Conservation (phyloP, 352 stramenopile genomes). For the Phytophthora sp. region DNA sequence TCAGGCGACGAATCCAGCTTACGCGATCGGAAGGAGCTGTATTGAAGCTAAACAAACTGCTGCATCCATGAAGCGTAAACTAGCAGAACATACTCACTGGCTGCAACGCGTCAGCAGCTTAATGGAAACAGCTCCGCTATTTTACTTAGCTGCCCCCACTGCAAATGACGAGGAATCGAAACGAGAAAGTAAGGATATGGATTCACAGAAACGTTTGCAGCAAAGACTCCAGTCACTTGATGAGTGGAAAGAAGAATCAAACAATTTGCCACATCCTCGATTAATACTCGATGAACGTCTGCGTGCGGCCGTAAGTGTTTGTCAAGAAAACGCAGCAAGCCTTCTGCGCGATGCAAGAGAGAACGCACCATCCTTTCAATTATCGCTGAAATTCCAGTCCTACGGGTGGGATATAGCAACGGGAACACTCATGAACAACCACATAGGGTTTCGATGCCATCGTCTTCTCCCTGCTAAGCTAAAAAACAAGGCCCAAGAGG, state of each 20-base stretch:
- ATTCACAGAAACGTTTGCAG: background rate
- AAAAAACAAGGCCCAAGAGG: constrained; percentile 19
- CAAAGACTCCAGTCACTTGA: constrained; percentile 27
- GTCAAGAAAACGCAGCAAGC: constrained; percentile 37
- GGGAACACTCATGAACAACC: constrained; percentile 36
- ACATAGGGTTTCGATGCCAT: constrained; percentile 55
- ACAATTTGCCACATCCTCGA: constrained; percentile 24
- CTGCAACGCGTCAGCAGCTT: constrained; percentile 50
- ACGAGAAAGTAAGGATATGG: background rate
- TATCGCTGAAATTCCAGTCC: constrained; percentile 44
- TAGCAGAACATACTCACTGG: constrained; percentile 59
- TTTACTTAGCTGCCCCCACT: constrained; percentile 31
- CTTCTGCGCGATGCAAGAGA: constrained; percentile 38
- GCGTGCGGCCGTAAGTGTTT: constrained; percentile 21
- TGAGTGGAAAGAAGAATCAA: constrained; percentile 26
- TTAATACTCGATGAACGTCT: constrained; percentile 46
- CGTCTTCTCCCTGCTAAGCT: constrained; percentile 30
- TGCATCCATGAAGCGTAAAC: constrained; percentile 45
- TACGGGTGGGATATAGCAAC: constrained; percentile 58
- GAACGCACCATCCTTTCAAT: constrained; percentile 21
- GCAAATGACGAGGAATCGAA: background rate
- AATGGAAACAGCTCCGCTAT: constrained; percentile 56
- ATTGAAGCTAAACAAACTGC: constrained; percentile 48
- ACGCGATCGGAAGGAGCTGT: constrained; percentile 23
- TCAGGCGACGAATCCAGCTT: background rate